Base-by-base conservation (phyloP, 139 green algal species). In the Astrephomene gubernaculifera region DNA sequence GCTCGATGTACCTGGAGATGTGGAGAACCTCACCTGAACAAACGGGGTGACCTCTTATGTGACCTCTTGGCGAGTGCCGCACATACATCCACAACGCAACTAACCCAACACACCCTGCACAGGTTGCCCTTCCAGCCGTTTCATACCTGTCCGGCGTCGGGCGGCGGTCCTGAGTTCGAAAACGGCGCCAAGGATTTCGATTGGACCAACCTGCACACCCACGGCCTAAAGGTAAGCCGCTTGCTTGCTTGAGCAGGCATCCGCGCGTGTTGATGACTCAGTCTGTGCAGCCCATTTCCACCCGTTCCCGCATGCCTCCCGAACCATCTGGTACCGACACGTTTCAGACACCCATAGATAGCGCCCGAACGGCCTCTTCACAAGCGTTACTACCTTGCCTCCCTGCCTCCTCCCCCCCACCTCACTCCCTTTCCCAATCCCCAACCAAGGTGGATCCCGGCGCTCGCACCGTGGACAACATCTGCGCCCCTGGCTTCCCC, bases 141-240 rank as follows among this genome's bases (percentile, higher is more conserved):
- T 12, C n/a, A 44, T 57, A 60, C 74, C 74, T 82, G 74, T 57
- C 74, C 74, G 21, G 33, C 19, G 24, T 22, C 24, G 1, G 33
- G 33, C 73, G 29, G 33, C 25, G 17, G 14, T 2, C 10, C 63
- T 6, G 19, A 14, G 21, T 8, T 60, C 24, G 14, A 19, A 3
- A 82, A 82, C 57, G 74, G 74, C 27, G 24, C 74, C 35, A 49
- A 71, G 35, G 53, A 82, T 39, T 57, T 82, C 35, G 17, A 71
- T 1, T 82, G 74, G 74, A 82, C 74, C 54, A 82, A 82, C 57
- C 74, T 82, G 38, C 74, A 82, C 74, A 82, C 74, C 38, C 74
- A 82, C 57, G 74, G 74, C 36, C 74, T 82, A 25, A 71, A 71
- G 74, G 74, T 82, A 25, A n/a, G 17, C 61, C n/a, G n/a, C n/a